Percentiles rank a stretch among this genome's conserved stretches.
Conservation (phyloP, 2,329 filamentous ascomycete species). For the Chrysosporium keratinophilum region DNA sequence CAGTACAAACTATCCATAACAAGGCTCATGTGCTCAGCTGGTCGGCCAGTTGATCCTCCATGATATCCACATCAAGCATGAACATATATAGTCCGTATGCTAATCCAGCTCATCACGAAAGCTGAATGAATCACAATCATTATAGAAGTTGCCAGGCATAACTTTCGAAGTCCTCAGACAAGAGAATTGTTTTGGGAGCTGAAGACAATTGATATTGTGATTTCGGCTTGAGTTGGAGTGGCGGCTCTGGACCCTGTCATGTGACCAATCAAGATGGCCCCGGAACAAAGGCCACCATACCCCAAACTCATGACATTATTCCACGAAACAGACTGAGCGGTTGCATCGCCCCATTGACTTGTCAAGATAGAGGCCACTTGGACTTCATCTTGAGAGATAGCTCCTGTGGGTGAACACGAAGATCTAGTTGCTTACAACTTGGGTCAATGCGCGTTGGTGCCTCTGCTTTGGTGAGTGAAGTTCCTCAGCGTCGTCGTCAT, state of each 20-base stretch:
- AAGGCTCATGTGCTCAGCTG: background rate
- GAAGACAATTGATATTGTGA: background rate
- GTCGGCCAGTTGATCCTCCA: no score
- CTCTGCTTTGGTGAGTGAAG: constrained; percentile 6
- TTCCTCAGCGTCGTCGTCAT: background rate
- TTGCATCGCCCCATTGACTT: background rate
- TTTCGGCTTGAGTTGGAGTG: background rate
- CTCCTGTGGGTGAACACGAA: background rate
- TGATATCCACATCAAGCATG: no score
- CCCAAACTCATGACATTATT: constrained; percentile 8
- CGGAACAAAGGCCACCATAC: constrained; percentile 12
- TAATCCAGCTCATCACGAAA: no score
- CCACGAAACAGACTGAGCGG: background rate
- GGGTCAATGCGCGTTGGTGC: constrained; percentile 2
- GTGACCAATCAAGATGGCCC: constrained; percentile 8
- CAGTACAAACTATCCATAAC: no score
- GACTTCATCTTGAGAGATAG: background rate
- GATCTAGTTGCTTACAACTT: background rate
- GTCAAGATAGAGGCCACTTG: constrained; percentile 4
- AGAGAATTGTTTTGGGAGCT: background rate
- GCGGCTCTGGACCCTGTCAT: background rate
- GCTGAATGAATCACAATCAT: no score
- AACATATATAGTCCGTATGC: no score
- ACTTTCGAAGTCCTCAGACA: no score
- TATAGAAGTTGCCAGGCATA: no score